A percentile compares a stretch with the other conserved stretches of the same genome.
Evolutionary conservation across 2,329 filamentous ascomycete genomes (phyloP).

Genomic region (Drechslerella dactyloides): DNA sequence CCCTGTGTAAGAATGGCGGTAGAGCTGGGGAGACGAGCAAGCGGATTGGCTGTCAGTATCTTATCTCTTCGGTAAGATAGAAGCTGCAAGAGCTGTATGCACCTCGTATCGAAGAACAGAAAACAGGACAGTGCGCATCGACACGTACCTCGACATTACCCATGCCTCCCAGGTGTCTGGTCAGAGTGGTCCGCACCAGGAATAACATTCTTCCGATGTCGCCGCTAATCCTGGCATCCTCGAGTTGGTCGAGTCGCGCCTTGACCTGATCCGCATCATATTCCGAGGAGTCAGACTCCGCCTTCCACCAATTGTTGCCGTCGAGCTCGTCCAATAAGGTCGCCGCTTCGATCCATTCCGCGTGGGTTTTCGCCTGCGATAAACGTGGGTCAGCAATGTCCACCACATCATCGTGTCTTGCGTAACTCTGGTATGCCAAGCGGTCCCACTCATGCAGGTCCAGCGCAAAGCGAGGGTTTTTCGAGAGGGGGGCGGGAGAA

Average conservation of each 20-base stretch:
- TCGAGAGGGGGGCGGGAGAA: neutral
- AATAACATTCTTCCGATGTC: slow-evolving; percentile 80
- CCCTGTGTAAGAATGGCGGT: slow-evolving; percentile 81
- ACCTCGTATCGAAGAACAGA: neutral
- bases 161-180: slow-evolving; percentile 83
- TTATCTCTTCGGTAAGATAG: slow-evolving; percentile 6
- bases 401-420: slow-evolving; percentile 26
- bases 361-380: slow-evolving; percentile 69
- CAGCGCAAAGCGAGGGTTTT: slow-evolving; percentile 10
- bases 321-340: slow-evolving; percentile 79
- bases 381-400: slow-evolving; percentile 36
- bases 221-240: slow-evolving; percentile 73
- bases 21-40: slow-evolving; percentile 65
- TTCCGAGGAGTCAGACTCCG: slow-evolving; percentile 69
- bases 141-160: slow-evolving; percentile 68
- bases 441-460: slow-evolving; percentile 21
- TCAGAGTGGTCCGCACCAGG: slow-evolving; percentile 78
- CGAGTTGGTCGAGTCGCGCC: slow-evolving; percentile 73
- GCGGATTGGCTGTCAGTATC: slow-evolving; percentile 1
- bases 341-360: slow-evolving; percentile 78
- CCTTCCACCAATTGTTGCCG: slow-evolving; percentile 82
- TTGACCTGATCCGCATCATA: slow-evolving; percentile 75
- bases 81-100: neutral
- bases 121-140: slow-evolving; percentile 3
- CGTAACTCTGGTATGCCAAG: slow-evolving; percentile 31